Conservation (phyloP, 164 flowering plant genomes). For the Aristolochia californica region DNA sequence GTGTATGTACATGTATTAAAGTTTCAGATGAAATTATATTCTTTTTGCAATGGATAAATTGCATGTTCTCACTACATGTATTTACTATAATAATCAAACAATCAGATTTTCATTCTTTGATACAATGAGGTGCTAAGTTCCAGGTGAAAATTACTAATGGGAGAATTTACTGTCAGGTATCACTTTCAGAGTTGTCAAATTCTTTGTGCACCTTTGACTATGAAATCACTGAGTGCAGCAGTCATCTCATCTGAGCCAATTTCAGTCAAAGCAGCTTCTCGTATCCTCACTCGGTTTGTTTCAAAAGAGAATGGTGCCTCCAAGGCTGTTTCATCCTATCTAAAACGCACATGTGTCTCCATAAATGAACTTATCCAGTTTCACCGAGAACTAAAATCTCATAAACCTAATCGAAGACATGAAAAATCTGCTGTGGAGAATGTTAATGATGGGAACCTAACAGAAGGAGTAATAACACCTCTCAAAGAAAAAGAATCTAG, state of each 20-base stretch:
- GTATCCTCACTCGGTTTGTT: not conserved
- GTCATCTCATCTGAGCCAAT: slow-evolving; percentile 1
- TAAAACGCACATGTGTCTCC: slow-evolving; percentile 2
- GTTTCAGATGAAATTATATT: too few relatives aligned
- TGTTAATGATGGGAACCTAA: not conserved
- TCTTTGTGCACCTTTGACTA: not conserved
- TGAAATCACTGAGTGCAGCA: slow-evolving; percentile 1
- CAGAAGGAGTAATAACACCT: not conserved
- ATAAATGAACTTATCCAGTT: slow-evolving; percentile 1
- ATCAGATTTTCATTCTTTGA: too few relatives aligned
- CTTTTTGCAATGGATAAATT: too few relatives aligned
- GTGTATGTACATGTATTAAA: too few relatives aligned
- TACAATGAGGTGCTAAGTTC: too few relatives aligned
- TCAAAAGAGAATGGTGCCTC: slow-evolving; percentile 1
- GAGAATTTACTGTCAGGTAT: too few relatives aligned
- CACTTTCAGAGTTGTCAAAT: too few relatives aligned
- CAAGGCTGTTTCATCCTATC: slow-evolving; percentile 4
- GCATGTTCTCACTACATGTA: too few relatives aligned
- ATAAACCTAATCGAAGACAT: not conserved
- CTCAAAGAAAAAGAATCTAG: not conserved
- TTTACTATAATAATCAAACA: too few relatives aligned
- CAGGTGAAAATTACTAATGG: too few relatives aligned
- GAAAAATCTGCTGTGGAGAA: not conserved
- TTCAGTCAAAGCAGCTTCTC: not conserved
- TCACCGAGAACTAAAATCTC: slow-evolving; percentile 1